phyloP scores from a whole-genome alignment of 495 filamentous ascomycete genomes.

The Tuber microsphaerosporum region DNA sequence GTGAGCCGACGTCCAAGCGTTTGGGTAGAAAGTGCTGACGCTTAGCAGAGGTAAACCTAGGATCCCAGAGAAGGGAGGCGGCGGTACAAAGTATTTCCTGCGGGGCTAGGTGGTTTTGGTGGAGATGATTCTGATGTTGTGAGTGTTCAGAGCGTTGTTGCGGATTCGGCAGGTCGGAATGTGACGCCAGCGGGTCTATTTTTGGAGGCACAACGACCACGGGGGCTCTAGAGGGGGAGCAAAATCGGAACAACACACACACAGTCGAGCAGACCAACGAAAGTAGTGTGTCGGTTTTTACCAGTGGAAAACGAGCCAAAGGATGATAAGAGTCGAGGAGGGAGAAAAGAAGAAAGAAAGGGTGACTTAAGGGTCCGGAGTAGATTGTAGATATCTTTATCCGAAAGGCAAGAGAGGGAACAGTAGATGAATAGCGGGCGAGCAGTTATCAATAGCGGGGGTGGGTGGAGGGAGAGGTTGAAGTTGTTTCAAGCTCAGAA shows the following conservation, averaged over 20 bases:
- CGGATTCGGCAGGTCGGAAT: conserved; percentile 34
- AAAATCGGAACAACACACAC: conserved; percentile 16
- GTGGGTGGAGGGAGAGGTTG: not conserved
- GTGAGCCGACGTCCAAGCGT: conserved; percentile 13
- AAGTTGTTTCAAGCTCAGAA: not conserved
- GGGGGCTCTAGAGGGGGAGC: conserved; percentile 14
- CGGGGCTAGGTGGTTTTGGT: not conserved
- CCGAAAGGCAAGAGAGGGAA: conserved; percentile 5
- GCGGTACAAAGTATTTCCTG: conserved; percentile 39
- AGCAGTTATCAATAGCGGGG: not conserved
- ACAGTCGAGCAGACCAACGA: not conserved
- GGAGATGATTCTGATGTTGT: conserved; percentile 20
- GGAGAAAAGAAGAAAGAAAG: not conserved
- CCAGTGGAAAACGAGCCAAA: not conserved
- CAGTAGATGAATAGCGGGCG: conserved; percentile 12
- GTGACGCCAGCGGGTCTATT: conserved; percentile 39
- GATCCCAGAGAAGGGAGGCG: conserved; percentile 47
- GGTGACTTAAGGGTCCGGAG: not conserved
- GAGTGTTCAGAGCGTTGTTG: conserved; percentile 22
- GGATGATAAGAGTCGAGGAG: not conserved
- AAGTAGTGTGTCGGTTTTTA: not conserved
- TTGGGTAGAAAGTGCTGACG: conserved; percentile 33
- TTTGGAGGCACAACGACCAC: conserved; percentile 29
- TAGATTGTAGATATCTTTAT: not conserved
- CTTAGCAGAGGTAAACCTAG: conserved; percentile 40